Conservation (phyloP, 2,329 filamentous ascomycete species). For the Diaporthe batatas region DNA sequence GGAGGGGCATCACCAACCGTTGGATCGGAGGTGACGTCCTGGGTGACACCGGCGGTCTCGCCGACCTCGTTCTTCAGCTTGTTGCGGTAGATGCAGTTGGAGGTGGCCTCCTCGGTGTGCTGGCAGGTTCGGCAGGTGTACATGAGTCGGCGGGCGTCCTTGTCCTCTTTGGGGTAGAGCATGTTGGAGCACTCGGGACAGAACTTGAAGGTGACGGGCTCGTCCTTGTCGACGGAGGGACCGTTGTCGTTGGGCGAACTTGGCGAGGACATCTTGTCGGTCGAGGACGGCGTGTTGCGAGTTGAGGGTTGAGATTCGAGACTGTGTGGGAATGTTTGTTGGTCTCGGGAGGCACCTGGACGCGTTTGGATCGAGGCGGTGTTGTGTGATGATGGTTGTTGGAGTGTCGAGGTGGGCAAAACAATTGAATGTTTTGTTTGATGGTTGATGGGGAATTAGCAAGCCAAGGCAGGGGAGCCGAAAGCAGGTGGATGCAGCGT, state of each 20-base stretch:
- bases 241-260: slow-evolving; percentile 60
- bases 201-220: slow-evolving; percentile 95
- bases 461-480: background rate
- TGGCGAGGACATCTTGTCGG: slow-evolving; percentile 67
- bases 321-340: slow-evolving; percentile 4
- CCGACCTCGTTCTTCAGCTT: slow-evolving; percentile 90
- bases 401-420: background rate
- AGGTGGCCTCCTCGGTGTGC: slow-evolving; percentile 87
- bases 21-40: slow-evolving; percentile 96
- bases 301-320: slow-evolving; percentile 24
- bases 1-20: slow-evolving; percentile 81
- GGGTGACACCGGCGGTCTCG: slow-evolving; percentile 96
- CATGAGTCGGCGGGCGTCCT: slow-evolving; percentile 84
- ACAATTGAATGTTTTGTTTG: slow-evolving; percentile 20
- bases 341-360: background rate
- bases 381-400: background rate
- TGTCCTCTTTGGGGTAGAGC: slow-evolving; percentile 96
- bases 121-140: slow-evolving; percentile 97
- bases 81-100: slow-evolving; percentile 95
- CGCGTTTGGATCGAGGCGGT: background rate
- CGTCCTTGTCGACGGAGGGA: slow-evolving; percentile 61
- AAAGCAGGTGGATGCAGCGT: slow-evolving; percentile 19
- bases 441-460: slow-evolving; percentile 3
- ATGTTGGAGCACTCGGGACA: slow-evolving; percentile 99
- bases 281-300: slow-evolving; percentile 21